Evolutionary conservation across 1,284 basidiomycete genomes (phyloP), one percentile per base, ranked within the genome.

Genomic region (Xanthoconium separans): DNA sequence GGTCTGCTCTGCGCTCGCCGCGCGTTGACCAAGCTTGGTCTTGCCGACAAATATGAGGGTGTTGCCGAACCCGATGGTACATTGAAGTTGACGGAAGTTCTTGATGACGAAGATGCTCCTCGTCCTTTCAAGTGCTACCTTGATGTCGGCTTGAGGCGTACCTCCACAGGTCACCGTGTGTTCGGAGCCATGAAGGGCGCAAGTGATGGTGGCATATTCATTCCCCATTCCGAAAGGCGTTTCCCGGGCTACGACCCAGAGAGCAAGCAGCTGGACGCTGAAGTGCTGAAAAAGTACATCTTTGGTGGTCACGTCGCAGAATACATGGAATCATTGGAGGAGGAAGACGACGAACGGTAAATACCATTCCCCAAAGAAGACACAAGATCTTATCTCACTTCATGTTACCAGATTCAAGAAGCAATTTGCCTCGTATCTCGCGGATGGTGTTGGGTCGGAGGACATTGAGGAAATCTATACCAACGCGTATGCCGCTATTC

Each of bases 121-220:
- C 87, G 95, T 56, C 97, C 97, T 22, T 99, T 99, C 89, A 99
- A 98, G 80, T 88, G 84, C 70, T 99, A 91, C 84, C 92, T 99
- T 67, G 97, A 99, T 70, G 96, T 98, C 71, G 97, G 97, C 79
- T 84, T 99, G 71, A 95, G 90, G 79, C 93, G 96, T 68, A 99
- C 97, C 51, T 96, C 96, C 54, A 99, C 97, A 47, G 97, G 97
- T 74, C 91, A 93, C 63, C 95, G 97, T 77, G 87, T 99, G 58
- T 99, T 99, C 70, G 97, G 93, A 79, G 97, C 97, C 61, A 85
- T 99, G 83, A 99, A 99, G 84, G 97, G 97, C 74, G 97, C 97
- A 39, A 93, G 90, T 53, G 97, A 99, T 72, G 97, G 97, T 72
- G 97, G 97, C 64, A 87, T 99, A 77, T 97, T 87, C 81, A 91